Evolutionary conservation across 495 filamentous ascomycete species (phyloP).

Genomic region (Xylaria longipes): DNA sequence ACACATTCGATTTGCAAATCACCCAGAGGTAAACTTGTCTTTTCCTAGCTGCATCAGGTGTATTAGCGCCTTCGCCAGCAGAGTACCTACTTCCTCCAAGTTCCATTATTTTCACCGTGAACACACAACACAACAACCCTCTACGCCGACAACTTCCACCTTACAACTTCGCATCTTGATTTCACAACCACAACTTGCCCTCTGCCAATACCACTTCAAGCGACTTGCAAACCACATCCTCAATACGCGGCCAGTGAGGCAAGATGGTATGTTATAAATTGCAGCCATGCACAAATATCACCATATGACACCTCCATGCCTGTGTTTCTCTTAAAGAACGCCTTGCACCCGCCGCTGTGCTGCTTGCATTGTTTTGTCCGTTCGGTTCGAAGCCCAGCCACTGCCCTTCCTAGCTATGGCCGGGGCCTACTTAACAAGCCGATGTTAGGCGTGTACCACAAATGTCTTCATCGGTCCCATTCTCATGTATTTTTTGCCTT

Average conservation of each 20-base stretch:
- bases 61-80: not conserved
- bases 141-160: not conserved
- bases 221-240: not conserved
- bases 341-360: not conserved
- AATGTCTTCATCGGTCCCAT: not conserved
- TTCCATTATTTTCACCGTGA: not conserved
- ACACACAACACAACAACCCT: not conserved
- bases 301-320: not conserved
- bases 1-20: not conserved
- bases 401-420: not conserved
- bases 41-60: not conserved
- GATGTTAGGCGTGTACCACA: not conserved
- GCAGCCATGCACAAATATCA: not conserved
- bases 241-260: not conserved
- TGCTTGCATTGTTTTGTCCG: not conserved
- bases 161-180: not conserved
- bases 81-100: not conserved
- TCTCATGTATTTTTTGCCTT: not conserved
- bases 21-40: not conserved
- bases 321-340: not conserved
- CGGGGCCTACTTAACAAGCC: not conserved
- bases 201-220: slow-evolving; percentile 29
- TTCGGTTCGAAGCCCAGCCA: not conserved
- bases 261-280: slow-evolving; percentile 24
- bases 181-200: not conserved